Evolutionary conservation across 2,329 filamentous ascomycete species (phyloP), one percentile per base, ranked within the genome.

Genomic region (Coleophoma eucalyptorum): DNA sequence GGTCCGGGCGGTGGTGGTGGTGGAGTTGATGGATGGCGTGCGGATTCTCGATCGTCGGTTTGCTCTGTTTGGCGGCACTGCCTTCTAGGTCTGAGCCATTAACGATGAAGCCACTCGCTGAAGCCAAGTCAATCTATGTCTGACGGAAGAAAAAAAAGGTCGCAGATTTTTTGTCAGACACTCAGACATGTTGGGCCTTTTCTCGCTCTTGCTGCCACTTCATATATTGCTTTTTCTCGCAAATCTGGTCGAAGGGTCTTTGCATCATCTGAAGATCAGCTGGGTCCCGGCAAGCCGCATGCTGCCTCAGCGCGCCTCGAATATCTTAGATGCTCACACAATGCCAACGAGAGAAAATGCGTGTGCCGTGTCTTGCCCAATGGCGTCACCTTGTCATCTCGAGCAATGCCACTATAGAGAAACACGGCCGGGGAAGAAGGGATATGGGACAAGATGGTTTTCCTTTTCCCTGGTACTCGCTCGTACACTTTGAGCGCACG

Each of bases 371-470:
- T 44, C 42, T 44, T 38, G 35, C 42, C 21, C 18, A 16, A 44
- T 44, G 42, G 19, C 42, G 42, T 44, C 42, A 44, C 42, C 8
- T 44, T 38, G 16, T 38, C 35, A n/a, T 15, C 19, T 33, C 42
- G 42, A 44, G 42, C 20, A 44, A 44, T 44, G 42, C 42, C 7
- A 44, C 42, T 8, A 44, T 44, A 19, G 26, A n/a, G 42, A 44
- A 26, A 26, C 20, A 44, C 42, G 42, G 42, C 21, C n/a, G 26
- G 26, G 20, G 26, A 44, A 31, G 21, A 44, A 44, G 42, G 42
- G 26, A 44, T n/a, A 44, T 21, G 26, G 20, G 26, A 26, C 16
- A 44, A 44, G 16, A 44, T 31, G 20, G 16, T n/a, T 13, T 44
- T 26, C 19, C 31, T 16, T 38, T 38, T 26, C 26, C 26, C 26